A percentile compares a stretch with the other conserved stretches of the same genome.
Conservation (phyloP, 1,284 basidiomycete species). For the Uromyces viciae-fabae region DNA sequence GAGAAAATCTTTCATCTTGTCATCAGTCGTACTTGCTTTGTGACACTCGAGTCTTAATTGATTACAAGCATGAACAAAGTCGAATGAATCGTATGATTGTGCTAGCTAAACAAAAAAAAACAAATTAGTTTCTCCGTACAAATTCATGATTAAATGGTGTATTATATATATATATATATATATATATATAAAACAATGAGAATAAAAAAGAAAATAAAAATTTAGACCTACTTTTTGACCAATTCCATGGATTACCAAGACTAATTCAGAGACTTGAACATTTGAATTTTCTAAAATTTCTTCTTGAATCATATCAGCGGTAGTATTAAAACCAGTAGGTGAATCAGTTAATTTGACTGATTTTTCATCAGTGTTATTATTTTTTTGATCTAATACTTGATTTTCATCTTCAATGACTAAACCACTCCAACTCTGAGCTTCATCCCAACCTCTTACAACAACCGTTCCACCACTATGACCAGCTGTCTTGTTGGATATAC, state of each 20-base stretch:
- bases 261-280: constrained; percentile 49
- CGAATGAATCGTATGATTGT: constrained; percentile 50
- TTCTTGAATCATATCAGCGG: constrained; percentile 48
- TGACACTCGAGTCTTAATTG: constrained; percentile 49
- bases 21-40: constrained; percentile 46
- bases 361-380: constrained; percentile 22
- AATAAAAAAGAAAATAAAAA: too few relatives aligned
- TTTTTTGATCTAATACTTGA: background rate
- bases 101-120: constrained; percentile 47
- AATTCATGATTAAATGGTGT: background rate
- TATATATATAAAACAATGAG: background rate
- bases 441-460: constrained; percentile 37
- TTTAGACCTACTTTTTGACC: constrained; percentile 50
- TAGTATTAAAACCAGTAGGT: constrained; percentile 45
- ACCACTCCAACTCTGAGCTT: constrained; percentile 31
- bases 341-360: background rate
- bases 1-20: constrained; percentile 48
- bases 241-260: constrained; percentile 52
- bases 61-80: constrained; percentile 51
- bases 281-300: constrained; percentile 45
- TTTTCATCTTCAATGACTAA: background rate
- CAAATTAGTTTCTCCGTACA: too few relatives aligned
- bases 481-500: constrained; percentile 32
- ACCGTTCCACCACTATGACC: constrained; percentile 40
- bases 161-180: background rate